These are phyloP conservation scores for Boletus reticulatus DNA, from an alignment of 768 basidiomycete genomes.

Conservation along the genomic window DNA sequence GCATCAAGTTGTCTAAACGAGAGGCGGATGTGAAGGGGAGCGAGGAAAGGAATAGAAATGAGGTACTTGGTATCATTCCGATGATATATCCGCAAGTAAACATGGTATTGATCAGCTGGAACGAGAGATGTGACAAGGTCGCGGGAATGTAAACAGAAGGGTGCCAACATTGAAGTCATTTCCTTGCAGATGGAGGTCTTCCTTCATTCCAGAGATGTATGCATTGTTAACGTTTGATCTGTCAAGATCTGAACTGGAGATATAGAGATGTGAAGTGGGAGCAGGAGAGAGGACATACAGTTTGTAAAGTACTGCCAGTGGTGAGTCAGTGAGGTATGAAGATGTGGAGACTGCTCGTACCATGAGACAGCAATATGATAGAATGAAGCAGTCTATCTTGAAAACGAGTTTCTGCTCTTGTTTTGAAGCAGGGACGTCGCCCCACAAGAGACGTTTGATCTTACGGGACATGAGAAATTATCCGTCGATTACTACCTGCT, in stretches of 20 bases:
- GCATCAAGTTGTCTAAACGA: constrained; percentile 57
- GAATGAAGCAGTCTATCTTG: constrained; percentile 66
- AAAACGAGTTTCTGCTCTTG: constrained; percentile 50
- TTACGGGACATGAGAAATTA: too few species aligned
- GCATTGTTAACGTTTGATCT: constrained; percentile 70
- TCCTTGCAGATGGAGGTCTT: constrained; percentile 64
- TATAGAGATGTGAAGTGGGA: not conserved
- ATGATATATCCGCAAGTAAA: constrained; percentile 76
- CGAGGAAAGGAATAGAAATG: not conserved
- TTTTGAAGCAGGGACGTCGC: too few species aligned
- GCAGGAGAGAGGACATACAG: constrained; percentile 36
- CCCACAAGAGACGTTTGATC: too few species aligned
- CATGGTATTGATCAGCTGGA: constrained; percentile 62
- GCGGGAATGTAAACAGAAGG: not conserved
- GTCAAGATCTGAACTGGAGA: constrained; percentile 49
- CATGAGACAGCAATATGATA: constrained; percentile 73
- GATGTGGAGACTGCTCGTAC: constrained; percentile 27
- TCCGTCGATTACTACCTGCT: too few species aligned
- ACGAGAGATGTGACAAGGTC: not conserved
- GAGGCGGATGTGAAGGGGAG: not conserved
- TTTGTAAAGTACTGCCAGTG: constrained; percentile 60
- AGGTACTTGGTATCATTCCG: constrained; percentile 67
- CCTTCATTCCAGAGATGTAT: constrained; percentile 78
- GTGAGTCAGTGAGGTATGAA: not conserved
- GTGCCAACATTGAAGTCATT: constrained; percentile 54